Evolutionary conservation across 352 stramenopile genomes (phyloP), one percentile per base, ranked within the genome.

Genomic region (Globisporangium orthogonon): DNA sequence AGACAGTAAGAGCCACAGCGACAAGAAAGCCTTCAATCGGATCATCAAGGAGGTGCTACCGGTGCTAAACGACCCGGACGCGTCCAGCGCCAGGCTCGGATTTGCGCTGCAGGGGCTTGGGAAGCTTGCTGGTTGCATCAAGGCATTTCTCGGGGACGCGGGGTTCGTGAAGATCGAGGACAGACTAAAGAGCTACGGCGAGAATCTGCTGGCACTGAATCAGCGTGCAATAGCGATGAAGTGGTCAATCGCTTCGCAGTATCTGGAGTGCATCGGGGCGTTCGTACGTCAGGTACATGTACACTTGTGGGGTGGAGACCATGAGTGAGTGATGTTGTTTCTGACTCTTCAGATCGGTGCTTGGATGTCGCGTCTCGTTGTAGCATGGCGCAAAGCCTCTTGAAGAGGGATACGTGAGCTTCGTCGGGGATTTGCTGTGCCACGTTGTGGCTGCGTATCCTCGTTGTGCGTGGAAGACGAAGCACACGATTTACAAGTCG

Each of bases 21-120:
- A 70, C 29, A 94, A 91, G 54, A 89, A 86, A 47, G 66, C 66
- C 11, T 58, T 91, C 44, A 87, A 91, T 47, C 81, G 75, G 41
- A 75, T 94, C 44, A 51, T 91, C 31, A 90, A 91, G 46, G 78
- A 91, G 18, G 58, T 89, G 37, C 60, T 94, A 4, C 78, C 76
- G 0, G 60, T 78, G 35, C 53, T 94, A 39, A 86, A 66, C 17
- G 75, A 89, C 53, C 60, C 66, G n/a, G 50, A 66, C 18, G 65
- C 69, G 18, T 53, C 66, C 33, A 69, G 62, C 44, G 64, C 67
- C 1, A 63, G 50, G 29, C 67, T 85, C 28, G 61, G 73, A 10
- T 88, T 91, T 37, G 69, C 73, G n/a, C 56, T 94, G 30, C 69
- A 82, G 54, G 73, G 70, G 7, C 52, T 94, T 0, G 71, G 74